Conservation (phyloP, 371 early-diverging fungal genomes). For the Rhizomucor pusillus region DNA sequence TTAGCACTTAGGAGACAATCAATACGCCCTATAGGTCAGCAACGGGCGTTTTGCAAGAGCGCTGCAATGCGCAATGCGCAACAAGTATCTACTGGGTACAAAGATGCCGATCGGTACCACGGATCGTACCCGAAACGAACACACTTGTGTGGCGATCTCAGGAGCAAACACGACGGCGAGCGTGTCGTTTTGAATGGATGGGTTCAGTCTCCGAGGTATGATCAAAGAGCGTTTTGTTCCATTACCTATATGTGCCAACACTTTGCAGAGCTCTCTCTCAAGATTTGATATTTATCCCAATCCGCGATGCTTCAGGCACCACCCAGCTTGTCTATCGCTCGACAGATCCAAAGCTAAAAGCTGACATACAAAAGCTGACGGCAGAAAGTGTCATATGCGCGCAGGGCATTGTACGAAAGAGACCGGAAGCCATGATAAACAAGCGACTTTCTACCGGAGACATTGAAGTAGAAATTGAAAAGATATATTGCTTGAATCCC, state of each 20-base stretch:
- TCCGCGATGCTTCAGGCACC: slow-evolving; percentile 67
- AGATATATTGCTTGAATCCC: slow-evolving; percentile 67
- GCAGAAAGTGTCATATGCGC: slow-evolving; percentile 67
- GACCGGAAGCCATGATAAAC: slow-evolving; percentile 54
- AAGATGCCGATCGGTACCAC: slow-evolving; percentile 37
- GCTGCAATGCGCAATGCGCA: neutral
- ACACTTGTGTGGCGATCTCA: slow-evolving; percentile 70
- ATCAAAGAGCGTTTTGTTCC: neutral
- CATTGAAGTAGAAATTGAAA: slow-evolving; percentile 70
- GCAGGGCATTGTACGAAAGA: slow-evolving; percentile 56
- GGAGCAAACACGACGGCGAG: slow-evolving; percentile 51
- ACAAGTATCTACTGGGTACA: slow-evolving; percentile 19
- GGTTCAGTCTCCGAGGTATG: slow-evolving; percentile 67
- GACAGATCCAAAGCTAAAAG: slow-evolving; percentile 18
- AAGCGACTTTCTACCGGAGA: slow-evolving; percentile 54
- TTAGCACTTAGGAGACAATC: too few species aligned
- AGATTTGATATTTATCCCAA: slow-evolving; percentile 63
- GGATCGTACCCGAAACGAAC: slow-evolving; percentile 59
- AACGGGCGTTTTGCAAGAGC: neutral
- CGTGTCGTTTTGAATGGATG: slow-evolving; percentile 73
- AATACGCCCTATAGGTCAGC: too few species aligned
- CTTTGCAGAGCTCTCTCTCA: slow-evolving; percentile 54
- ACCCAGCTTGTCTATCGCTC: slow-evolving; percentile 61
- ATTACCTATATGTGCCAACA: neutral
- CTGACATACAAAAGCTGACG: slow-evolving; percentile 46